These are phyloP conservation scores for Alternaria arbusti DNA, from an alignment of 2,329 filamentous ascomycete genomes.

Conservation along the genomic window DNA sequence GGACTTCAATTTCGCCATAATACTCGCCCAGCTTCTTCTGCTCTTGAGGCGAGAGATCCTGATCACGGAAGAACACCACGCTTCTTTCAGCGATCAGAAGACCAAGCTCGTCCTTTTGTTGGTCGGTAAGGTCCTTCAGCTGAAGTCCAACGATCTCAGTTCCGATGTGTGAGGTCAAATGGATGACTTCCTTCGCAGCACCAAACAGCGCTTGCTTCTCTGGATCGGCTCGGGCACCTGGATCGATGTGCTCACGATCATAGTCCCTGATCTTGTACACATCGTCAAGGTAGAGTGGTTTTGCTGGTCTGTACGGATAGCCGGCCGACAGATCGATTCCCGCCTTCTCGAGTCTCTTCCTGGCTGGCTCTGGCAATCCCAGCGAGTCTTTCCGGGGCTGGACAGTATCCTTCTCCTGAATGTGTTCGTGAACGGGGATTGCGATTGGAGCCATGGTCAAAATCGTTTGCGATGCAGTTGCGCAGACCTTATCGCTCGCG, in stretches of 20 bases:
- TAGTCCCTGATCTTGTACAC: conserved; percentile 68
- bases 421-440: conserved; percentile 58
- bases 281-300: conserved; percentile 73
- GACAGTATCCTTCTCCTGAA: conserved; percentile 64
- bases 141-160: conserved; percentile 53
- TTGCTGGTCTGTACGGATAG: conserved; percentile 73
- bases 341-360: conserved; percentile 68
- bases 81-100: conserved; percentile 50
- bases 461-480: neutral
- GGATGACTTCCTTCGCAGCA: conserved; percentile 52
- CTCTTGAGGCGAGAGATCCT: conserved; percentile 50
- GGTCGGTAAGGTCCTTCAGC: conserved; percentile 54
- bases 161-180: conserved; percentile 46
- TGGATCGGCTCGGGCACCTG: conserved; percentile 59
- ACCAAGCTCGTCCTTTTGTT: conserved; percentile 59
- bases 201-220: conserved; percentile 49
- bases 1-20: conserved; percentile 66
- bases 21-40: conserved; percentile 42
- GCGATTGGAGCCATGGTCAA: conserved; percentile 63
- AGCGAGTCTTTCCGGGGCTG: conserved; percentile 69
- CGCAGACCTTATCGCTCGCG: neutral
- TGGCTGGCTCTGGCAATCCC: conserved; percentile 63
- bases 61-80: conserved; percentile 59
- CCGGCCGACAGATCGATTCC: conserved; percentile 73
- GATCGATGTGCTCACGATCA: conserved; percentile 44